Evolutionary conservation across 768 basidiomycete genomes (phyloP), one percentile per base, ranked within the genome.

Genomic region (Panellus pusillus): DNA sequence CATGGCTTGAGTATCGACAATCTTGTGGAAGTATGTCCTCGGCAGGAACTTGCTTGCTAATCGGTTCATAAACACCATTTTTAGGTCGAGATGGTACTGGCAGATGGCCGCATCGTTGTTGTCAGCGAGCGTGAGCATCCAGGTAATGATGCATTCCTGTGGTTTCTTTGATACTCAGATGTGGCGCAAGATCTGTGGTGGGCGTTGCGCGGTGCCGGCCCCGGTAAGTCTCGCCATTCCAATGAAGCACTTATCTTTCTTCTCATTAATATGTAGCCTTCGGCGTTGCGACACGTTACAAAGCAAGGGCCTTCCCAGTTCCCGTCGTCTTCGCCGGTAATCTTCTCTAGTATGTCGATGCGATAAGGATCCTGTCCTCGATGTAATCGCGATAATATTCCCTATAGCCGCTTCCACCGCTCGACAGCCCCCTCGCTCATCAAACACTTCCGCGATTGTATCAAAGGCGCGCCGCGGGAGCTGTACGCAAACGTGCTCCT

Each of bases 241-340:
- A 8, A 35, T 35, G 32, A 35, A 35, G 8, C 3, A 9, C 8
- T 35, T 3, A 35, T 11, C 9, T 35, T 14, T 7, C 11, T 35
- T 35, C 31, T 32, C 31, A 35, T 35, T 8, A 14, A 11, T 11
- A 8, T 14, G 32, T 14, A 35, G 80, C 84, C 9, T 78, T 96
- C 32, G 93, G 93, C 9, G 79, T 98, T 46, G 89, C 84, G 17
- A 94, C 89, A 13, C 82, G 93, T n/a, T 95, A 93, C 72, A 90
- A 91, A 63, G 90, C 87, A 7, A 87, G 82, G 65, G 94, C 93
- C 18, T 95, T 80, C 69, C 93, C 93, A 2, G 83, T 96, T 9
- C 92, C 93, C 9, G 84, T 91, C 7, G 92, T 94, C 3, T 95
- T 92, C 63, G 91, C 94, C 9, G 94, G 94, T 2, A 96, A 93